Evolutionary conservation across 2,329 filamentous ascomycete genomes (phyloP).

Genomic region (Penicillium sp.): DNA sequence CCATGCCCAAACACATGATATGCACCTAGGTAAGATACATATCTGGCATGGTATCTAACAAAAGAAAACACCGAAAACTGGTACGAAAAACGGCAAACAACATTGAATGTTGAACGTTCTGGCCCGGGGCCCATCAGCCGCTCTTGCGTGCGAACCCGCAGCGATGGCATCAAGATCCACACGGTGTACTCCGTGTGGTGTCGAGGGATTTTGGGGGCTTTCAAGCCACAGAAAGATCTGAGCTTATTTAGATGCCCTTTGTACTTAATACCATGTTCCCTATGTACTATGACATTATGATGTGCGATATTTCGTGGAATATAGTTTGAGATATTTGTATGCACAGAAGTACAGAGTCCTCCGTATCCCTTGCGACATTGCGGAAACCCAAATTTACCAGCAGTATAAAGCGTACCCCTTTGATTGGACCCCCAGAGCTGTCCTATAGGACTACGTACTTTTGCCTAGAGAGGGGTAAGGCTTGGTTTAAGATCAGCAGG

Average conservation of each 20-base stretch:
- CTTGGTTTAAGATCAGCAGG: background rate
- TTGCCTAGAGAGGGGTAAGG: background rate
- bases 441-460: background rate
- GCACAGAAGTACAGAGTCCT: background rate
- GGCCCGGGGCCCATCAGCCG: background rate
- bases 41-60: background rate
- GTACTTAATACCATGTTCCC: background rate
- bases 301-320: background rate
- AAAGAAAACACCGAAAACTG: background rate
- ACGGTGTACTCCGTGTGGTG: background rate
- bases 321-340: background rate
- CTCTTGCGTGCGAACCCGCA: constrained; percentile 15
- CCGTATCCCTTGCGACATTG: background rate
- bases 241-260: constrained; percentile 3
- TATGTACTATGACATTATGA: background rate
- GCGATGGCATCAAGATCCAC: constrained; percentile 12
- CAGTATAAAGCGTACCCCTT: background rate
- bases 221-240: constrained; percentile 2
- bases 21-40: background rate
- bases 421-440: background rate
- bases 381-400: background rate
- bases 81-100: background rate
- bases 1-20: background rate
- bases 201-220: background rate
- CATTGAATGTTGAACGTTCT: background rate